Evolutionary conservation across 768 basidiomycete genomes (phyloP).

Genomic region (Cystofilobasidium capitatum): DNA sequence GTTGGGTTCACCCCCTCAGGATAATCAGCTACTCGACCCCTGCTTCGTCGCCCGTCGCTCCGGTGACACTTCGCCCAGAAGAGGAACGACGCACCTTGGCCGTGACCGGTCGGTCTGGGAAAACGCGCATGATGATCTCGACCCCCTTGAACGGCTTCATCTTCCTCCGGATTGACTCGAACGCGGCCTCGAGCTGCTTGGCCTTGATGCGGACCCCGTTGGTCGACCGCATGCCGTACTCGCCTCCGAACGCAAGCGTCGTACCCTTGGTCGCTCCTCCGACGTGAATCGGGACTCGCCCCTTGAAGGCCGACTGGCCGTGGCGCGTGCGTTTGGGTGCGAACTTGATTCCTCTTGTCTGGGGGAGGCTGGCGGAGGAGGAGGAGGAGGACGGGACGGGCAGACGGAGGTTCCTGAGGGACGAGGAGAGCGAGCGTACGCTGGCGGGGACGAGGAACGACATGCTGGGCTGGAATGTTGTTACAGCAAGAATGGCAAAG

Average conservation of each 20-base stretch:
- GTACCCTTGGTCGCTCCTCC: conserved; percentile 92
- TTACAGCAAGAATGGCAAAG: too few relatives aligned
- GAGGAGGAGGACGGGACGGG: not conserved
- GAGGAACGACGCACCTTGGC: conserved; percentile 58
- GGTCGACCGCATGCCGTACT: conserved; percentile 84
- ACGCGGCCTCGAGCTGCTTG: conserved; percentile 76
- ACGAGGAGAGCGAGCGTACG: not conserved
- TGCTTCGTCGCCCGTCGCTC: too few relatives aligned
- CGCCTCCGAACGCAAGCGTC: conserved; percentile 69
- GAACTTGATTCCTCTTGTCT: conserved; percentile 23
- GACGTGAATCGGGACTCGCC: conserved; percentile 19
- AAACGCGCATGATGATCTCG: conserved; percentile 77
- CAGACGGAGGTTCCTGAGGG: conserved; percentile 1
- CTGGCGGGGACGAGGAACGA: too few relatives aligned
- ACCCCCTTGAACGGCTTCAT: conserved; percentile 80
- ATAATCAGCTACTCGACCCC: not conserved
- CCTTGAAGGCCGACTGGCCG: conserved; percentile 6
- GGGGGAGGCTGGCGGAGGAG: not conserved
- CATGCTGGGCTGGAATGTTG: too few relatives aligned
- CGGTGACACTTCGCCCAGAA: not conserved
- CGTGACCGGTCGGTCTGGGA: conserved; percentile 95
- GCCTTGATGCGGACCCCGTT: conserved; percentile 65
- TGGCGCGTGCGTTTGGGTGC: conserved; percentile 17
- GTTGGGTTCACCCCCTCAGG: not conserved
- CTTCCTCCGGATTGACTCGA: conserved; percentile 80